Conservation (phyloP, 306 rosid genomes). For the Trifolium pratense region DNA sequence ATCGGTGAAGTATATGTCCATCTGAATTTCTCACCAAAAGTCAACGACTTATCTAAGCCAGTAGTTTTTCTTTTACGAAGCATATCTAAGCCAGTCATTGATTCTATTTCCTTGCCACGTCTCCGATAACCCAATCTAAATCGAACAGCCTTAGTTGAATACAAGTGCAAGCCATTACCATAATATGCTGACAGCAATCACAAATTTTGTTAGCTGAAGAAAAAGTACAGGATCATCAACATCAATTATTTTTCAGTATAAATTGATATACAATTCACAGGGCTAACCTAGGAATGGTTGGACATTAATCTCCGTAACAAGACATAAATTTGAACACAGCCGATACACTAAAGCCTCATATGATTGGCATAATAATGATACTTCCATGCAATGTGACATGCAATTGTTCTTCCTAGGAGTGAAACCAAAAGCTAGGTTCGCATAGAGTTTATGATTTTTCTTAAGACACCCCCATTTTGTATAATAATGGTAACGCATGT, state of each 20-base stretch:
- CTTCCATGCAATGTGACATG: slow-evolving; percentile 53
- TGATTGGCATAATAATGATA: too few relatives aligned
- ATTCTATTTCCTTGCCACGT: slow-evolving; percentile 15
- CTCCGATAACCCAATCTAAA: slow-evolving; percentile 59
- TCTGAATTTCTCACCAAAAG: slow-evolving; percentile 27
- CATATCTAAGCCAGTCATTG: not conserved
- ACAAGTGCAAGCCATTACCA: slow-evolving; percentile 60
- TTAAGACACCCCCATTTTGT: slow-evolving; percentile 50
- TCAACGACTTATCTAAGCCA: not conserved
- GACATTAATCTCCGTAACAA: slow-evolving; percentile 63
- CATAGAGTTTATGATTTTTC: slow-evolving; percentile 59
- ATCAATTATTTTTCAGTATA: slow-evolving; percentile 20
- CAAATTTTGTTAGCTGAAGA: slow-evolving; percentile 32
- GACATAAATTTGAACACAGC: slow-evolving; percentile 55
- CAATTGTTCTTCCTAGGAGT: slow-evolving; percentile 47
- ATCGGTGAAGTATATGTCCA: slow-evolving; percentile 74
- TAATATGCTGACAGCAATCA: slow-evolving; percentile 62
- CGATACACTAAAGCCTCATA: slow-evolving; percentile 57
- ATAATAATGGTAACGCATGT: slow-evolving; percentile 19
- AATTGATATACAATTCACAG: slow-evolving; percentile 28
- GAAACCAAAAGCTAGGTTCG: slow-evolving; percentile 56
- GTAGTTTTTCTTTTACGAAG: too few relatives aligned
- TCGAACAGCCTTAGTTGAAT: slow-evolving; percentile 67
- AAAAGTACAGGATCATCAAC: slow-evolving; percentile 34
- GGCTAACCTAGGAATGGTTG: slow-evolving; percentile 71